These are phyloP conservation scores for Pseudocercospora macadamiae DNA, from an alignment of 2,329 filamentous ascomycete genomes.

Conservation along the genomic window DNA sequence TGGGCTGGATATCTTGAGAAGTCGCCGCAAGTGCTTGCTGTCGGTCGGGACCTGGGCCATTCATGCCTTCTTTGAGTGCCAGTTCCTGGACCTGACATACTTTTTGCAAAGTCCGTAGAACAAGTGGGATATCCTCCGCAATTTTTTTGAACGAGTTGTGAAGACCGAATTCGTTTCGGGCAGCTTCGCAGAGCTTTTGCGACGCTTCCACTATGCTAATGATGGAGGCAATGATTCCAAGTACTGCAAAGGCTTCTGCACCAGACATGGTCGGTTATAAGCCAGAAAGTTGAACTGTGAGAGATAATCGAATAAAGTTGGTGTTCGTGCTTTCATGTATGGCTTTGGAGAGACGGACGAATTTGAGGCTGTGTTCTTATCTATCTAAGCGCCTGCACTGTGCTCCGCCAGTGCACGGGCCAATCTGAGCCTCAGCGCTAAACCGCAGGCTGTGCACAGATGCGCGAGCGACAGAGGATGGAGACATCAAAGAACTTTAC, in stretches of 20 bases:
- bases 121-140: conserved; percentile 2
- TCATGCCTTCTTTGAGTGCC: neutral
- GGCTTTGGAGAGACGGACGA: neutral
- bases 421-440: no score
- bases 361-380: neutral
- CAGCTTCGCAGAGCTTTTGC: conserved; percentile 1
- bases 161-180: neutral
- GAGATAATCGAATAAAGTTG: neutral
- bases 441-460: no score
- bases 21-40: conserved; percentile 1
- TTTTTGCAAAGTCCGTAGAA: neutral
- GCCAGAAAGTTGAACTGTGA: neutral
- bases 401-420: no score
- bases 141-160: conserved; percentile 3
- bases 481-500: no score
- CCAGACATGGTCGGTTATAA: neutral
- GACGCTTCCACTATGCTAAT: conserved; percentile 2
- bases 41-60: neutral
- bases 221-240: conserved; percentile 3
- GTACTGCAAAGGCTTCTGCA: conserved; percentile 6
- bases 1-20: neutral
- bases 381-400: no score
- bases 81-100: neutral
- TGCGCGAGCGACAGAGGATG: no score
- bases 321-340: neutral